These are phyloP conservation scores for Lentinula sp. DNA, from an alignment of 768 basidiomycete species.

Conservation along the genomic window DNA sequence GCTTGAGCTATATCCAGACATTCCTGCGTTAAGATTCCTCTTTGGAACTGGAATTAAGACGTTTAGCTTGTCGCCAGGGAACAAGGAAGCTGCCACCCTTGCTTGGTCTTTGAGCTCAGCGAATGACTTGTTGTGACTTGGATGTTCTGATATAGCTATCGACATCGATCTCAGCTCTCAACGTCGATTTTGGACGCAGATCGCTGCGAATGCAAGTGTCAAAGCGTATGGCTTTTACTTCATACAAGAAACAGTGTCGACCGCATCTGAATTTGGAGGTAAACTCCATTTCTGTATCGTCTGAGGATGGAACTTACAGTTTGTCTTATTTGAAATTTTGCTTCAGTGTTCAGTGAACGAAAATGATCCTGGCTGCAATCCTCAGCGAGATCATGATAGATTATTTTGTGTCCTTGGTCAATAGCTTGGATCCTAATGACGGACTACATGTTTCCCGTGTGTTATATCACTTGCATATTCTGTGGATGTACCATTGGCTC, in stretches of 20 bases:
- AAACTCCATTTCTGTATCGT: background rate
- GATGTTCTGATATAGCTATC: constrained; percentile 5
- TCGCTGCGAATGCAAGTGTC: background rate
- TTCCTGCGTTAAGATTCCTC: constrained; percentile 37
- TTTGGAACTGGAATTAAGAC: constrained; percentile 38
- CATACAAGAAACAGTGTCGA: constrained; percentile 12
- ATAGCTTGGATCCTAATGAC: background rate
- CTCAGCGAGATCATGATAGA: constrained; percentile 20
- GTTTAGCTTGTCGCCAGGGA: constrained; percentile 32
- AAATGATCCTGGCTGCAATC: constrained; percentile 12
- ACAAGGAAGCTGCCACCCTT: constrained; percentile 30
- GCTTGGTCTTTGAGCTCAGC: constrained; percentile 7
- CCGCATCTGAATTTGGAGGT: constrained; percentile 10
- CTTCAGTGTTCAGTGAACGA: constrained; percentile 6
- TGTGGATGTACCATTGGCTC: too few relatives aligned
- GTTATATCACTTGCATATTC: too few relatives aligned
- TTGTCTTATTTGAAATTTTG: background rate
- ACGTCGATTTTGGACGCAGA: background rate
- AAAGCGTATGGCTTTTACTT: constrained; percentile 5
- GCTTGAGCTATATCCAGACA: constrained; percentile 36
- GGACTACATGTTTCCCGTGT: too few relatives aligned
- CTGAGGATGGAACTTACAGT: too few relatives aligned
- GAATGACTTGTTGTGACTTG: background rate
- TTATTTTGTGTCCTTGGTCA: constrained; percentile 26
- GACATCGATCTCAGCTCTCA: constrained; percentile 21